Evolutionary conservation across 2,329 filamentous ascomycete species (phyloP), one percentile per base, ranked within the genome.

Genomic region (Elsinoe batatas): DNA sequence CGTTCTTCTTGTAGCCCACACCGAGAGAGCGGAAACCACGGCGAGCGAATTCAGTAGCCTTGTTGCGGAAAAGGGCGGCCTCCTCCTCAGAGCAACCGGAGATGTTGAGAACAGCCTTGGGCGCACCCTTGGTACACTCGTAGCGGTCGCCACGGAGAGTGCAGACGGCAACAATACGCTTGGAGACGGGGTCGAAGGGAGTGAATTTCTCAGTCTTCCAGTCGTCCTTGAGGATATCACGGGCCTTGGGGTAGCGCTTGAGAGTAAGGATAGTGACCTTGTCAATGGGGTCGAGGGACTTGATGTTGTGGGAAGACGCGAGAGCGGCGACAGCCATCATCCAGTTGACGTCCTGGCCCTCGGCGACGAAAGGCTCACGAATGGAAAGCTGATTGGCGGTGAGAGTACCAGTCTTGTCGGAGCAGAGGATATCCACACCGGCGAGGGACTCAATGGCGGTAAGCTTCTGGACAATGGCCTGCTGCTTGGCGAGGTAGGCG

Each of bases 251-350:
- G 73, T 87, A 88, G 61, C 83, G 79, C 72, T 86, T 85, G 64
- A 88, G 80, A 55, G 84, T 87, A 57, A 88, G 76, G 64, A 88
- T 85, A 56, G 83, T 88, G 64, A 88, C 82, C 75, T 88, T 88
- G 75, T 88, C 85, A 65, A 88, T 88, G 59, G 85, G 85, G 68
- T 88, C 85, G 60, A 88, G 79, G 59, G 84, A 85, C 74, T 86
- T 85, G 73, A 87, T 77, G 74, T 88, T 88, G 76, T 88, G 85
- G 60, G 85, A 88, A 53, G 84, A 88, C 57, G 85, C 85, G 56
- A 88, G 79, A 59, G 85, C 85, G 58, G 85, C 85, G 58, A 87
- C 85, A 61, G 85, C 84, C 85, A 88, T 88, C 84, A 88, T 88
- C 84, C 84, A 88, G 76, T 88, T 85, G 70, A 88, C 81, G 71